These are phyloP conservation scores for Aspergillus alliaceus DNA, from an alignment of 2,329 filamentous ascomycete species.

Conservation along the genomic window DNA sequence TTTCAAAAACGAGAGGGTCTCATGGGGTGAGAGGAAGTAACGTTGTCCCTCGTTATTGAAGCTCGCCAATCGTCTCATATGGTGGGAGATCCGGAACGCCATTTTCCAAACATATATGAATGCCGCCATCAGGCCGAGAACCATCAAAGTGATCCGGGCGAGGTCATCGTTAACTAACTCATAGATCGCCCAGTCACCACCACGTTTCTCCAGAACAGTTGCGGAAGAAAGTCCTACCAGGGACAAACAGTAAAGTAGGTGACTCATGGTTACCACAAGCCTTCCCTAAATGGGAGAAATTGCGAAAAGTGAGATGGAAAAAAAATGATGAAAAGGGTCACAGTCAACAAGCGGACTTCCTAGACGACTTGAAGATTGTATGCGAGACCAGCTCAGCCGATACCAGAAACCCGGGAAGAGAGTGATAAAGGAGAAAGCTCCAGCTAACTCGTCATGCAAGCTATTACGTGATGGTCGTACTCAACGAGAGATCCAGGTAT, in stretches of 20 bases:
- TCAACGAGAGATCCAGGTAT: not conserved
- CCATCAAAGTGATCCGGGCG: constrained; percentile 60
- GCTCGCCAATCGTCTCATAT: constrained; percentile 72
- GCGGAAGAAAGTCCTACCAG: constrained; percentile 31
- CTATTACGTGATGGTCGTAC: not conserved
- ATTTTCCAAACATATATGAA: constrained; percentile 68
- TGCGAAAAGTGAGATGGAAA: not conserved
- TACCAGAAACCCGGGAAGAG: constrained; percentile 4
- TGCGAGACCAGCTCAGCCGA: constrained; percentile 33
- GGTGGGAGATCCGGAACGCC: constrained; percentile 59
- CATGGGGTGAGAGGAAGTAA: constrained; percentile 67
- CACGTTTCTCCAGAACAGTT: constrained; percentile 27
- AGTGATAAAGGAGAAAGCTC: not conserved
- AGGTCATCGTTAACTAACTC: constrained; percentile 54
- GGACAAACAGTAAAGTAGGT: constrained; percentile 23
- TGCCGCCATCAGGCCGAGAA: constrained; percentile 63
- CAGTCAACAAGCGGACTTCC: not conserved
- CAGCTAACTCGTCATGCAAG: not conserved
- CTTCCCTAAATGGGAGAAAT: not conserved
- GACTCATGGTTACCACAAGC: constrained; percentile 19
- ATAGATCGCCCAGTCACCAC: constrained; percentile 21
- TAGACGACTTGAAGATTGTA: constrained; percentile 8
- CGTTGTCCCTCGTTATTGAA: constrained; percentile 76
- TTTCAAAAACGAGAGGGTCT: constrained; percentile 66
- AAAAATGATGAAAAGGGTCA: not conserved